Percentiles rank a stretch among this genome's conserved stretches.
Conservation (phyloP, 176 grass and related monocot genomes). For the Zizania latifolia region DNA sequence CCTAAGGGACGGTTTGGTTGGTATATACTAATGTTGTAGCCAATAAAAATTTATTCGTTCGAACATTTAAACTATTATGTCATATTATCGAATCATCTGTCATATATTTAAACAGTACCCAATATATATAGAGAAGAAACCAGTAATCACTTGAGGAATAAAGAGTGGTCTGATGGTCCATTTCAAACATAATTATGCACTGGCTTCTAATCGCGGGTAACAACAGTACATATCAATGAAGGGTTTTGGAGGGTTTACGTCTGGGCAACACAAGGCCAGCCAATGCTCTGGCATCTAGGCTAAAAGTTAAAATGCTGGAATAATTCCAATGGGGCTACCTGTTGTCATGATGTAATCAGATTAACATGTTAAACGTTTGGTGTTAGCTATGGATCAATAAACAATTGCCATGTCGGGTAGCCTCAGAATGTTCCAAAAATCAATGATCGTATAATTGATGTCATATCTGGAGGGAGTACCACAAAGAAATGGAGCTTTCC, state of each 20-base stretch:
- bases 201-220: neutral
- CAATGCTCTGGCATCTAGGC: neutral
- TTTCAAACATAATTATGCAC: neutral
- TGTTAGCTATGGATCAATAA: neutral
- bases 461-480: too few species aligned
- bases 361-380: neutral
- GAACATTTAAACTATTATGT: too few species aligned
- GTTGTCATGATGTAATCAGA: too few species aligned
- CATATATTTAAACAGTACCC: too few species aligned
- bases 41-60: too few species aligned
- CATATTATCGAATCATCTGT: too few species aligned
- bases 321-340: too few species aligned
- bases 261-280: neutral
- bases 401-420: neutral
- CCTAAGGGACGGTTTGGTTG: too few species aligned
- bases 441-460: neutral
- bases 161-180: neutral
- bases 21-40: too few species aligned
- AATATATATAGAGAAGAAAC: too few species aligned
- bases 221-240: neutral
- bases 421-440: conserved; percentile 13
- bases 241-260: neutral
- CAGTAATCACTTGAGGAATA: too few species aligned
- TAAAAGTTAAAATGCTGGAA: too few species aligned
- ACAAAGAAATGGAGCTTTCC: neutral